Percentiles rank a stretch among this genome's conserved stretches.
These are phyloP conservation scores for Lichtheimia ornata DNA, from an alignment of 371 early-diverging fungal genomes.

Conservation along the genomic window DNA sequence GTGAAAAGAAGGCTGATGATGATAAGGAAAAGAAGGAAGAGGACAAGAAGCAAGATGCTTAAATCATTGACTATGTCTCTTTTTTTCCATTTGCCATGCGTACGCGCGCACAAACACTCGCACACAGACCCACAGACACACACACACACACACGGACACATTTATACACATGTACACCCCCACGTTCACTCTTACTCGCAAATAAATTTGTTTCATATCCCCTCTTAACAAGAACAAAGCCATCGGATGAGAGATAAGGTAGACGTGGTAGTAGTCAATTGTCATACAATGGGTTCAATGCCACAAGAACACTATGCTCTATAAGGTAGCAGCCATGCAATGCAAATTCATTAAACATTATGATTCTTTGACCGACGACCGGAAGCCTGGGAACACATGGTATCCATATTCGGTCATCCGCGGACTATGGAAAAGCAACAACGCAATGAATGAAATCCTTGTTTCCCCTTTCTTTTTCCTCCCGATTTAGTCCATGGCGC, in stretches of 20 bases:
- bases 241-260: no score
- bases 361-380: no score
- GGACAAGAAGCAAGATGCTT: conserved; percentile 25
- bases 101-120: conserved; percentile 1
- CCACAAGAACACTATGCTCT: no score
- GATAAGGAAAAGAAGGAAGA: conserved; percentile 36
- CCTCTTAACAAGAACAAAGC: no score
- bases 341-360: no score
- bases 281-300: no score
- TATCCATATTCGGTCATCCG: neutral
- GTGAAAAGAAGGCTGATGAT: conserved; percentile 23
- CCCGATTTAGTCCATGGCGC: conserved; percentile 17
- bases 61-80: conserved; percentile 3
- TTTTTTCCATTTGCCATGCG: conserved; percentile 1
- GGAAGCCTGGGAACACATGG: no score
- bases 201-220: no score
- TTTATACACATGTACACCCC: neutral
- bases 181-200: neutral
- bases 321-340: no score
- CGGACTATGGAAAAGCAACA: neutral
- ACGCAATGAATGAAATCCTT: neutral
- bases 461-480: conserved; percentile 6
- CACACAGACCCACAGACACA: neutral
- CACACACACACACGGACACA: neutral
- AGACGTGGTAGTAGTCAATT: no score